Base-by-base conservation (phyloP, 139 green algal species). In the Mychonastes homosphaera region DNA sequence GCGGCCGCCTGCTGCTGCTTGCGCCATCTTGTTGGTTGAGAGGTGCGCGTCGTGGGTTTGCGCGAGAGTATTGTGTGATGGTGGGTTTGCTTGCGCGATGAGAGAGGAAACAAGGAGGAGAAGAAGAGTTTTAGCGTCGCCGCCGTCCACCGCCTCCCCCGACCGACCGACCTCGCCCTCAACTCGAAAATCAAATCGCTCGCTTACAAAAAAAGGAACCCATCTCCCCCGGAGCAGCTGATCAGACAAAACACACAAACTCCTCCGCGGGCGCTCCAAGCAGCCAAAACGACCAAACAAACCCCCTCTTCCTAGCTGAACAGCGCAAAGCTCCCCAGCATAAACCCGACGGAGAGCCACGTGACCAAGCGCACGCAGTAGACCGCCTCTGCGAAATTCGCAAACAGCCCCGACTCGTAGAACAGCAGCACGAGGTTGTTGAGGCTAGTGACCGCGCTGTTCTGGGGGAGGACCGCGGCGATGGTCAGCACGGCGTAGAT, bases 381-480 rank as follows among this genome's bases (percentile, higher is more conserved):
- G 18, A 83, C 76, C 4, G 76, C 76, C 63, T 83, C 76, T 13
- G 71, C 76, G 46, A 79, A 83, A 56, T 78, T 83, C 69, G 47
- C 47, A 65, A 83, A 83, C 27, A 79, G 46, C 2, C 71, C 76
- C 38, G 21, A 69, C n/a, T 83, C 76, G 35, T 83, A 83, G 65
- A 76, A 76, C 40, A 79, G 48, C 30, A 79, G 58, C 43, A 83
- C 71, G 19, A 83, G 44, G 56, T 56, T 75, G 69, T 83, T 83
- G n/a, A 83, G 67, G 38, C 64, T 76, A 0, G 76, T 83, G 51
- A 74, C 70, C n/a, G 70, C 65, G 33, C 65, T 77, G 65, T 83
- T 83, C 56, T 83, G 76, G 1, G 76, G 76, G 19, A 83, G 71
- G 58, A 83, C 74, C 21, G 65, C 74, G 26, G 67, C 34, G 26